phyloP scores from a whole-genome alignment of 1,139 yeast genomes.

The Debaryomyces psychrophilus region DNA sequence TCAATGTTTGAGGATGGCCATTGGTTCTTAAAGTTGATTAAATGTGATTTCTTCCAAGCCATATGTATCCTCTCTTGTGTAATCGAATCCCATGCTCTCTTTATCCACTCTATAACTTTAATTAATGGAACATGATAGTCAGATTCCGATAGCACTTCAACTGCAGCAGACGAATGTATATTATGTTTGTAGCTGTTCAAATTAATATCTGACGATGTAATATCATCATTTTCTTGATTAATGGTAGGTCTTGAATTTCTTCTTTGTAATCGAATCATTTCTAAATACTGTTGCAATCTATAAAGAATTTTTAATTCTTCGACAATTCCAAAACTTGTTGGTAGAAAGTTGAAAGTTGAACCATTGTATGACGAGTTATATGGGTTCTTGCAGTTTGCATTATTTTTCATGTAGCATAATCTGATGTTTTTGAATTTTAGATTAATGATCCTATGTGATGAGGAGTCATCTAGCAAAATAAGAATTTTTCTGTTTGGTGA shows the following conservation, averaged over 20 bases:
- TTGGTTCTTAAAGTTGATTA: slow-evolving; percentile 22
- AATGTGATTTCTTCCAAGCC: slow-evolving; percentile 54
- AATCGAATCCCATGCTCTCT: slow-evolving; percentile 57
- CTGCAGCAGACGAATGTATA: slow-evolving; percentile 12
- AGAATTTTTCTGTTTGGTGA: slow-evolving; percentile 51
- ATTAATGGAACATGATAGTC: slow-evolving; percentile 54
- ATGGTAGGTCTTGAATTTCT: slow-evolving; percentile 20
- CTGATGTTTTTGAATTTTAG: slow-evolving; percentile 56
- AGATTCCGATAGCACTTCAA: slow-evolving; percentile 36
- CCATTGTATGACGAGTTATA: slow-evolving; percentile 39
- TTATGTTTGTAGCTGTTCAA: neutral
- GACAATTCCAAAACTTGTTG: slow-evolving; percentile 66
- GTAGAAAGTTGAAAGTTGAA: slow-evolving; percentile 53
- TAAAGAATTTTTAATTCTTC: slow-evolving; percentile 64
- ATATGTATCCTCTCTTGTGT: slow-evolving; percentile 48
- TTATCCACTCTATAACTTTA: slow-evolving; percentile 61
- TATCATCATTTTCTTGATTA: slow-evolving; percentile 9
- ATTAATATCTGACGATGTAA: slow-evolving; percentile 1
- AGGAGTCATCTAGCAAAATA: slow-evolving; percentile 61
- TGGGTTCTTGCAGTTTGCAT: slow-evolving; percentile 44
- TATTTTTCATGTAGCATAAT: slow-evolving; percentile 47
- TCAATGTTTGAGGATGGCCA: slow-evolving; percentile 29
- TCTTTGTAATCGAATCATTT: slow-evolving; percentile 48
- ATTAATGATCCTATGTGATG: slow-evolving; percentile 64
- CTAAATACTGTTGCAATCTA: slow-evolving; percentile 61